Evolutionary conservation across 1,139 yeast genomes (phyloP).

Genomic region (Blastobotrys elegans): DNA sequence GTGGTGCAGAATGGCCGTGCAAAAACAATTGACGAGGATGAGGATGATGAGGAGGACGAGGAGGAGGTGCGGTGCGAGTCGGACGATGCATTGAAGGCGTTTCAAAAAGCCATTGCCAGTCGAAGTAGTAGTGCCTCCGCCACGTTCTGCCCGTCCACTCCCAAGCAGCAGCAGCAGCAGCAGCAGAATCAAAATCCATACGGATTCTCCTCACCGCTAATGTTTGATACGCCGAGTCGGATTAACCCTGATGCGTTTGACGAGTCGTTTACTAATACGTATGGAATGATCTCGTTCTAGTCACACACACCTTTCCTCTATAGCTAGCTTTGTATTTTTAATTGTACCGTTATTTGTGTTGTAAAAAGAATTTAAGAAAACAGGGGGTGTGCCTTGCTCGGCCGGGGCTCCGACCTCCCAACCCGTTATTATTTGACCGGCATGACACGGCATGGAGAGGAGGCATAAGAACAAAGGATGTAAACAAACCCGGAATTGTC

Average conservation of each 20-base stretch:
- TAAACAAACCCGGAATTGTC: too few species aligned
- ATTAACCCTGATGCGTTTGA: conserved; percentile 12
- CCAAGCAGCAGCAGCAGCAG: neutral
- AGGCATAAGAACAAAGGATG: too few species aligned
- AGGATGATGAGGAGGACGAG: conserved; percentile 1
- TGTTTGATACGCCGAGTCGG: conserved; percentile 12
- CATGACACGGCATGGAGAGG: too few species aligned
- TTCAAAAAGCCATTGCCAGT: conserved; percentile 9
- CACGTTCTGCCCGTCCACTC: neutral
- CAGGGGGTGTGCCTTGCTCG: too few species aligned
- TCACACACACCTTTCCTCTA: neutral
- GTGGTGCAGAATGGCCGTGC: conserved; percentile 14
- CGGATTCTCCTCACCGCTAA: neutral
- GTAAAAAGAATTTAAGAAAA: too few species aligned
- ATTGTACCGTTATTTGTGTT: neutral
- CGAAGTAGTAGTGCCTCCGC: neutral
- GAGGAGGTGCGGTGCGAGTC: neutral
- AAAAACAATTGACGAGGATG: conserved; percentile 2
- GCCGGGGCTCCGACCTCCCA: too few species aligned
- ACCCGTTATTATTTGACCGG: too few species aligned
- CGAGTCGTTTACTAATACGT: conserved; percentile 6
- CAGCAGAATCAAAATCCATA: conserved; percentile 2
- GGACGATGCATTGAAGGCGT: conserved; percentile 14
- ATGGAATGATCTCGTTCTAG: conserved; percentile 8
- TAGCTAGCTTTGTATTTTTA: neutral